Percentiles rank a stretch among this genome's conserved stretches.
Conservation (phyloP, 148 eudicot genomes). For the Gaultheria prostrata region DNA sequence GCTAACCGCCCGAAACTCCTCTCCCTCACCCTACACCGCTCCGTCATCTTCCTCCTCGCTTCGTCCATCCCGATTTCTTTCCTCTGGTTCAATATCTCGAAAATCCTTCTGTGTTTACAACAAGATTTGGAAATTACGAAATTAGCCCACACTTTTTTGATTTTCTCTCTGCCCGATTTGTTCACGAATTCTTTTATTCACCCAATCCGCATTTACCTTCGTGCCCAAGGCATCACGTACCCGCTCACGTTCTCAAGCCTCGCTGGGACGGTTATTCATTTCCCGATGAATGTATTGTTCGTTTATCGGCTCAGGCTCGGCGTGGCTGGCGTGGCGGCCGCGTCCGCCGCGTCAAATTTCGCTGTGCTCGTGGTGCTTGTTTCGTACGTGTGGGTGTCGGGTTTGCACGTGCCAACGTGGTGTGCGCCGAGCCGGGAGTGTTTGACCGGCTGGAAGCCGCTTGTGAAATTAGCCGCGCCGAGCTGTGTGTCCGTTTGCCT, state of each 20-base stretch:
- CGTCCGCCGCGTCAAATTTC: conserved; percentile 60
- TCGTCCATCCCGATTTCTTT: conserved; percentile 46
- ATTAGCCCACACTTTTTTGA: conserved; percentile 50
- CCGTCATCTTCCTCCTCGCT: conserved; percentile 48
- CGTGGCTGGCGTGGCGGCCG: conserved; percentile 64
- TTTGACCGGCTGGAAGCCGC: conserved; percentile 63
- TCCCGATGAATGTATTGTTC: conserved; percentile 42
- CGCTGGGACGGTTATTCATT: conserved; percentile 47
- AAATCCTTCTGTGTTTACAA: conserved; percentile 31
- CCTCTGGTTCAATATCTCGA: conserved; percentile 52
- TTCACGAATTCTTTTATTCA: conserved; percentile 56
- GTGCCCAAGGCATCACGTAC: conserved; percentile 75
- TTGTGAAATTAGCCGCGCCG: conserved; percentile 59
- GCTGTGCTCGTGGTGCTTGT: conserved; percentile 35
- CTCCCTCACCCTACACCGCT: conserved; percentile 63
- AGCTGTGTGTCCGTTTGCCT: conserved; percentile 76
- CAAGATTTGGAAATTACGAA: conserved; percentile 46
- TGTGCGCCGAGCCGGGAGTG: conserved; percentile 51
- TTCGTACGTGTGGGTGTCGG: conserved; percentile 43
- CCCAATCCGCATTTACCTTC: conserved; percentile 76
- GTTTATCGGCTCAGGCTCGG: conserved; percentile 42
- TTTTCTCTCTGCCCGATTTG: conserved; percentile 61
- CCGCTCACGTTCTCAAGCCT: conserved; percentile 67
- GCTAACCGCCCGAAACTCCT: conserved; percentile 51
- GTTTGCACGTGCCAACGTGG: conserved; percentile 62